These are phyloP conservation scores for Populus deltoides DNA, from an alignment of 345 rosid species.

Conservation along the genomic window DNA sequence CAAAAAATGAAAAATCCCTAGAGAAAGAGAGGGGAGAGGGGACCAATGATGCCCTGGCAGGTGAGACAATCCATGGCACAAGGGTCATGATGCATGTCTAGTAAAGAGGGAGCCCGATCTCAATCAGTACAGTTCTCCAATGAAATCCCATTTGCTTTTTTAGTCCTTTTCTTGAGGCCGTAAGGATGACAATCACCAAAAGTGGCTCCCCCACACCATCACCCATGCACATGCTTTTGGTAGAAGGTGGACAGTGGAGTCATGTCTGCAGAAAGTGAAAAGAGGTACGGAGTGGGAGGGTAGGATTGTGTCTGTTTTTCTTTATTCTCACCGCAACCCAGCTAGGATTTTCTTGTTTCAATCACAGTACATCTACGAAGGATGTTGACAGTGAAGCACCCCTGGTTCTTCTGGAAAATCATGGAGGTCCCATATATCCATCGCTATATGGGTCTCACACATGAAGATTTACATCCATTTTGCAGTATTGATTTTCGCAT, in stretches of 20 bases:
- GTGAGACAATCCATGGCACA: constrained; percentile 58
- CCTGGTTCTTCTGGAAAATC: not conserved
- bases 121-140: constrained; percentile 37
- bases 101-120: constrained; percentile 51
- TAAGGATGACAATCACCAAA: constrained; percentile 28
- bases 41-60: constrained; percentile 17
- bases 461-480: not conserved
- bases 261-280: constrained; percentile 28
- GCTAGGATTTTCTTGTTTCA: not conserved
- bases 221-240: constrained; percentile 42
- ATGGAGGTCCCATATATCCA: not conserved
- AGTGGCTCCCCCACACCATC: constrained; percentile 32
- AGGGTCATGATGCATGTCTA: constrained; percentile 59
- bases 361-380: not conserved
- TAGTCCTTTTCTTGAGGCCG: not conserved
- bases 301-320: constrained; percentile 5
- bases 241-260: constrained; percentile 39
- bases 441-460: not conserved
- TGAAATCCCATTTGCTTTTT: constrained; percentile 5
- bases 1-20: not conserved
- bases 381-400: not conserved
- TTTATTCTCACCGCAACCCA: constrained; percentile 10
- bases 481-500: not conserved
- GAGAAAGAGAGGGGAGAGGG: not conserved
- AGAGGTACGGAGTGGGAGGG: not conserved